Evolutionary conservation across 139 green algal genomes (phyloP), one percentile per base, ranked within the genome.

Genomic region (Spirogloea muscicola): DNA sequence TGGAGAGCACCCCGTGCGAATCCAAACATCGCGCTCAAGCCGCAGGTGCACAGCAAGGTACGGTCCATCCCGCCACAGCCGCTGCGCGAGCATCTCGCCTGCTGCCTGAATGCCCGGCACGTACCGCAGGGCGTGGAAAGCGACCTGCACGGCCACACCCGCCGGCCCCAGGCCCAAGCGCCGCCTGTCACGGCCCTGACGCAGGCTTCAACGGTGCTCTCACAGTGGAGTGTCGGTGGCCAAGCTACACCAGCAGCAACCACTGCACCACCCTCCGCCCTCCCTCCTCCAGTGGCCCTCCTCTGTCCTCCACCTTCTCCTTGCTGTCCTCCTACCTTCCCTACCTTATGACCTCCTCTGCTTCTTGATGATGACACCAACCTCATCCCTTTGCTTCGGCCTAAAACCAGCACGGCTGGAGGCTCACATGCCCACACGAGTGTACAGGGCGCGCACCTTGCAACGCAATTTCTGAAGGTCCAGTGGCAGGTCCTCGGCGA

Each of bases 381-480:
- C n/a, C n/a, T n/a, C n/a, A n/a, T n/a, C n/a, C n/a, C n/a, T n/a
- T n/a, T n/a, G n/a, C n/a, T n/a, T n/a, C n/a, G n/a, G n/a, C n/a
- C n/a, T n/a, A n/a, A n/a, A n/a, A n/a, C n/a, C n/a, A n/a, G n/a
- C n/a, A n/a, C n/a, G n/a, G n/a, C n/a, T n/a, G n/a, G n/a, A n/a
- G n/a, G n/a, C n/a, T n/a, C n/a, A n/a, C n/a, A n/a, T n/a, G n/a
- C n/a, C 25, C 40, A 64, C 3, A 27, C 6, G 18, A 64, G 57
- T 4, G 57, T 31, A 3, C 41, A 34, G 2, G 41, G 31, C 31
- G 27, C 57, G 57, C 29, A 76, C 67, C 29, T 65, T 64, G 29
- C 67, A 76, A 18, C 67, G 67, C 3, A 76, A 49, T 29, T 63
- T 62, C 67, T 76, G 67, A 40, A 76, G 67, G 29, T 76, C 67